These are phyloP conservation scores for Collybia sp. DNA, from an alignment of 768 basidiomycete species.

Conservation along the genomic window DNA sequence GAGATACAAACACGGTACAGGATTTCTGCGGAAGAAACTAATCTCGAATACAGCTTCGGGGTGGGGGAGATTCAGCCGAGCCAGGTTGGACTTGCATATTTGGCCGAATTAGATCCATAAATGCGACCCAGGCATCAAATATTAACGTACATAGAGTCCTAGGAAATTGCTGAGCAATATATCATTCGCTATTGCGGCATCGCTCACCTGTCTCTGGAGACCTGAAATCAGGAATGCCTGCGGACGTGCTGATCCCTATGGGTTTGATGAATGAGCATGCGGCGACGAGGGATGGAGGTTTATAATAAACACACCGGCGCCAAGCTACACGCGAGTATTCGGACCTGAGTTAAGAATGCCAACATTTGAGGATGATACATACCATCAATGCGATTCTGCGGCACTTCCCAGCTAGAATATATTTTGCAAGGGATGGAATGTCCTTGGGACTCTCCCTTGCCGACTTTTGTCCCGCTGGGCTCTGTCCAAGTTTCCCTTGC, in stretches of 20 bases:
- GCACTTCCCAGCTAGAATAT: constrained; percentile 66
- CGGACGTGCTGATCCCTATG: constrained; percentile 69
- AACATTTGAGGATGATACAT: constrained; percentile 15
- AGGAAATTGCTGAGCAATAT: neutral
- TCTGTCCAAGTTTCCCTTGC: too few species aligned
- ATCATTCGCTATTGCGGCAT: neutral
- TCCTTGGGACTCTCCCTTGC: constrained; percentile 15
- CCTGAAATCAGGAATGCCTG: constrained; percentile 88
- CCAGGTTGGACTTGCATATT: constrained; percentile 61
- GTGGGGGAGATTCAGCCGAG: constrained; percentile 75
- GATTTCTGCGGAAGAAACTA: constrained; percentile 75
- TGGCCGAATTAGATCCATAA: neutral
- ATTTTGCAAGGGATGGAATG: constrained; percentile 49
- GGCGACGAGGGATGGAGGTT: neutral
- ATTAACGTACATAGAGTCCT: constrained; percentile 50
- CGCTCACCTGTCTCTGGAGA: constrained; percentile 75
- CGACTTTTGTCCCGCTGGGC: too few species aligned
- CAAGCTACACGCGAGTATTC: constrained; percentile 38
- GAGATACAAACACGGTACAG: constrained; percentile 75
- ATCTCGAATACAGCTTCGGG: constrained; percentile 97
- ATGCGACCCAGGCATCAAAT: neutral
- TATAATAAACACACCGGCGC: constrained; percentile 49
- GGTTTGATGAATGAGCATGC: constrained; percentile 1
- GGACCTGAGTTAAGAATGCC: constrained; percentile 1
- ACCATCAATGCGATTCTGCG: constrained; percentile 75